phyloP scores from a whole-genome alignment of 139 green algal species.

The Mychonastes homosphaera region DNA sequence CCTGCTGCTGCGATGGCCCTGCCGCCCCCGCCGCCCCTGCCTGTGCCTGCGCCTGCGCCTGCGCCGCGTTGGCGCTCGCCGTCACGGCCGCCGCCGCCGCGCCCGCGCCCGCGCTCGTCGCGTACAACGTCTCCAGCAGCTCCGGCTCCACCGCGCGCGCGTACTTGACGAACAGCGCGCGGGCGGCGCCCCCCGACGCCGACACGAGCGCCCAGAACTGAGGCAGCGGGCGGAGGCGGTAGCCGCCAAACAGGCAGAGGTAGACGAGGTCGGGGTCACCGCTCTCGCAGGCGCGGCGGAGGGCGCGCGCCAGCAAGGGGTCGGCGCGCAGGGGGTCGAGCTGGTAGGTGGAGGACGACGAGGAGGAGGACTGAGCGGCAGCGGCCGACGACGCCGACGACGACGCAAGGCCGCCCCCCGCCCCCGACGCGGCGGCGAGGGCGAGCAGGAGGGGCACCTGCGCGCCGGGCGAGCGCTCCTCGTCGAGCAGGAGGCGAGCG shows the following conservation, averaged over 20 bases:
- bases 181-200: conserved; percentile 18
- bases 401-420: too few species aligned
- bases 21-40: too few species aligned
- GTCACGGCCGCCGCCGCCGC: background rate
- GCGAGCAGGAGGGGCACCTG: conserved; percentile 40
- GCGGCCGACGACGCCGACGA: too few species aligned
- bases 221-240: conserved; percentile 21
- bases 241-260: conserved; percentile 48
- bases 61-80: background rate
- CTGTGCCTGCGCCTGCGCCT: too few species aligned
- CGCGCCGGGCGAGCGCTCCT: conserved; percentile 37
- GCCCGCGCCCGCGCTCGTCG: background rate
- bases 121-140: conserved; percentile 42
- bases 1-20: background rate
- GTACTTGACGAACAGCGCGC: conserved; percentile 56
- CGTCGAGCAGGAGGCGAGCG: conserved; percentile 54
- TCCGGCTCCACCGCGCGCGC: conserved; percentile 48
- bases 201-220: conserved; percentile 45
- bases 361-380: too few species aligned
- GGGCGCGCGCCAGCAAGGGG: conserved; percentile 30
- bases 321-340: too few species aligned
- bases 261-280: conserved; percentile 79
- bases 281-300: conserved; percentile 59
- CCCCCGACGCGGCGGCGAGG: too few species aligned
- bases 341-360: too few species aligned